phyloP scores from a whole-genome alignment of 306 rosid genomes.

The Rosa persica region DNA sequence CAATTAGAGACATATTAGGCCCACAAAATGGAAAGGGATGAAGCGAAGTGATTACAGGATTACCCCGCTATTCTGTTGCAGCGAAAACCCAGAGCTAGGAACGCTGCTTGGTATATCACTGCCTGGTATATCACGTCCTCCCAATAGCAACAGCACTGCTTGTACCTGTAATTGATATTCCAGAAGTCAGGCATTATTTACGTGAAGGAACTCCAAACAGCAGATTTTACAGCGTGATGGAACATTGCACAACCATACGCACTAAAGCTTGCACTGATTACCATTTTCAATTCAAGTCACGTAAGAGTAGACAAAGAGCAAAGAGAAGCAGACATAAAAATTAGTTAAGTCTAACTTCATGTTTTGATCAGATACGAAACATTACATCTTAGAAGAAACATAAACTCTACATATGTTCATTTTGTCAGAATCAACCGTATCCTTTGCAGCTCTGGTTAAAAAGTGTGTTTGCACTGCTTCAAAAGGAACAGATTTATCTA shows the following conservation, averaged over 20 bases:
- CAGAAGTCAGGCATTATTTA: neutral
- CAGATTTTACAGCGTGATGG: constrained; percentile 1
- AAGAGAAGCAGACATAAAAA: neutral
- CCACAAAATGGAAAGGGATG: constrained; percentile 4
- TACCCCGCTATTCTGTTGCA: constrained; percentile 51
- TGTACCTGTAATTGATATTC: constrained; percentile 55
- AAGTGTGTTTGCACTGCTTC: neutral
- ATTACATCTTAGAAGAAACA: neutral
- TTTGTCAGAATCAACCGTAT: neutral
- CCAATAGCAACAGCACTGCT: constrained; percentile 71
- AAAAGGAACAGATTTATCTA: neutral
- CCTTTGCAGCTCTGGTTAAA: neutral
- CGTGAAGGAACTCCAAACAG: neutral
- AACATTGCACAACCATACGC: neutral
- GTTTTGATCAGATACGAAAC: neutral
- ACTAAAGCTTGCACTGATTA: neutral
- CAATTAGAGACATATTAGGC: neutral
- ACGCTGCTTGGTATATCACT: constrained; percentile 14
- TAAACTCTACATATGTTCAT: neutral
- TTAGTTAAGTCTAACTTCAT: neutral
- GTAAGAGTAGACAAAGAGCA: neutral
- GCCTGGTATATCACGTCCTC: constrained; percentile 42
- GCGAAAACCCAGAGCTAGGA: constrained; percentile 33
- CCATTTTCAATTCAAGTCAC: neutral
- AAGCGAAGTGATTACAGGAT: constrained; percentile 13